These are phyloP conservation scores for Gloeophyllum trabeum DNA, from an alignment of 768 basidiomycete species.

Conservation along the genomic window DNA sequence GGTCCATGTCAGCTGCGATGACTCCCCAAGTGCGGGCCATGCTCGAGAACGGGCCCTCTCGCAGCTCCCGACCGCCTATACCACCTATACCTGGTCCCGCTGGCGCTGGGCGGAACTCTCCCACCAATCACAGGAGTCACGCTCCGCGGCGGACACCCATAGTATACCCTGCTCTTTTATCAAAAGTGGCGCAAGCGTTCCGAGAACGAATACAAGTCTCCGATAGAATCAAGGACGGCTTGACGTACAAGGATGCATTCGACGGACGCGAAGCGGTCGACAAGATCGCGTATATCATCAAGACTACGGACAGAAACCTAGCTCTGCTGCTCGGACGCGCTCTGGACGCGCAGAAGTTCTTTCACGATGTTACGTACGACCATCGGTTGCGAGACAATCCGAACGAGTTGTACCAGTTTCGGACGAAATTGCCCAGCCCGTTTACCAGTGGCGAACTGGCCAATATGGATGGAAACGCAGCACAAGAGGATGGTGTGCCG, in stretches of 20 bases:
- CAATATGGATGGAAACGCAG: slow-evolving; percentile 22
- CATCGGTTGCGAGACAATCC: slow-evolving; percentile 87
- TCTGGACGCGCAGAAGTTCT: slow-evolving; percentile 96
- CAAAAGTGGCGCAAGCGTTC: slow-evolving; percentile 90
- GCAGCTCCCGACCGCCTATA: slow-evolving; percentile 13
- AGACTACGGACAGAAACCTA: slow-evolving; percentile 93
- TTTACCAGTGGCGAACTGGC: slow-evolving; percentile 72
- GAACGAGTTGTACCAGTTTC: slow-evolving; percentile 89
- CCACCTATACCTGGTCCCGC: slow-evolving; percentile 8
- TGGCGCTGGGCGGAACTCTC: slow-evolving; percentile 20
- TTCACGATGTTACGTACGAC: slow-evolving; percentile 98
- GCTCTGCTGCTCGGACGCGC: slow-evolving; percentile 92
- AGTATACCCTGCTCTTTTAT: slow-evolving; percentile 93
- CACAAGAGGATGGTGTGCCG: slow-evolving; percentile 14
- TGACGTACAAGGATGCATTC: slow-evolving; percentile 93
- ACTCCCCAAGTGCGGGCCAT: slow-evolving; percentile 34
- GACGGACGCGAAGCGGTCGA: slow-evolving; percentile 97
- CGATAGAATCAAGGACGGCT: slow-evolving; percentile 87
- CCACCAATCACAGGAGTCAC: slow-evolving; percentile 4
- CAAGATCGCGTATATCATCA: slow-evolving; percentile 96
- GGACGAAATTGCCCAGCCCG: slow-evolving; percentile 70
- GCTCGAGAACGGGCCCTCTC: slow-evolving; percentile 18
- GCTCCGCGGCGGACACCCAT: slow-evolving; percentile 49
- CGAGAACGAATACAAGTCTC: slow-evolving; percentile 64
- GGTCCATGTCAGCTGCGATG: slow-evolving; percentile 66